Evolutionary conservation across 2,329 filamentous ascomycete species (phyloP).

Genomic region (Leptodontidium sp.): DNA sequence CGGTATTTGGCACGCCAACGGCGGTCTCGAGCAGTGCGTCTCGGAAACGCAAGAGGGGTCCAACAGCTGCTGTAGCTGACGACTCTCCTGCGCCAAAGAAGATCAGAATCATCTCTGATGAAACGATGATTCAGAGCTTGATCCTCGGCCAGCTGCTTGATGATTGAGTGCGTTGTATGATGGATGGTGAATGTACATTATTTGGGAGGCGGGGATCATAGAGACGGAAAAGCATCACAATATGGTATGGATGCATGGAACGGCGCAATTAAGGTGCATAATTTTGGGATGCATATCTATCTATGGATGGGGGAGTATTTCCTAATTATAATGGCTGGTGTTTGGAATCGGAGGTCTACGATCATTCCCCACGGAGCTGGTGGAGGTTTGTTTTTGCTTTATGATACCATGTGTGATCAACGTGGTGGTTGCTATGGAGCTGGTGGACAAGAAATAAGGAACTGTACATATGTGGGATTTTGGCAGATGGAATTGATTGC

Average conservation of each 20-base stretch:
- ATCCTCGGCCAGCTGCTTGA: slow-evolving; percentile 80
- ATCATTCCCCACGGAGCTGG: too few relatives aligned
- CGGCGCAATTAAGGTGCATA: not conserved
- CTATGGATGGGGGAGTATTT: slow-evolving; percentile 9
- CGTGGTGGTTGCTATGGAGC: not conserved
- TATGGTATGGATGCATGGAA: not conserved
- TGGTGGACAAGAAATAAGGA: not conserved
- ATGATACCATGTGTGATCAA: not conserved
- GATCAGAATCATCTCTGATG: slow-evolving; percentile 78
- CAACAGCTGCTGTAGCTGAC: slow-evolving; percentile 44
- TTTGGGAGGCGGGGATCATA: not conserved
- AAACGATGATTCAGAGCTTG: slow-evolving; percentile 90
- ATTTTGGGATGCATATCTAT: slow-evolving; percentile 4
- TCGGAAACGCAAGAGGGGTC: slow-evolving; percentile 55
- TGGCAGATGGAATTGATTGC: not conserved
- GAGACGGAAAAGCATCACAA: not conserved
- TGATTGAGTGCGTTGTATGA: slow-evolving; percentile 20
- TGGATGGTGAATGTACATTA: not conserved
- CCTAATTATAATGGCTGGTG: slow-evolving; percentile 3
- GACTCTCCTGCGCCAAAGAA: slow-evolving; percentile 54
- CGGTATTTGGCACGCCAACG: slow-evolving; percentile 40
- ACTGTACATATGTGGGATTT: not conserved
- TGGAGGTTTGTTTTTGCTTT: not conserved
- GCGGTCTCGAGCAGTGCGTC: slow-evolving; percentile 43
- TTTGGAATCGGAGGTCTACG: not conserved